Base-by-base conservation (phyloP, 495 filamentous ascomycete genomes). In the Staphylotrichum tortipilum region DNA sequence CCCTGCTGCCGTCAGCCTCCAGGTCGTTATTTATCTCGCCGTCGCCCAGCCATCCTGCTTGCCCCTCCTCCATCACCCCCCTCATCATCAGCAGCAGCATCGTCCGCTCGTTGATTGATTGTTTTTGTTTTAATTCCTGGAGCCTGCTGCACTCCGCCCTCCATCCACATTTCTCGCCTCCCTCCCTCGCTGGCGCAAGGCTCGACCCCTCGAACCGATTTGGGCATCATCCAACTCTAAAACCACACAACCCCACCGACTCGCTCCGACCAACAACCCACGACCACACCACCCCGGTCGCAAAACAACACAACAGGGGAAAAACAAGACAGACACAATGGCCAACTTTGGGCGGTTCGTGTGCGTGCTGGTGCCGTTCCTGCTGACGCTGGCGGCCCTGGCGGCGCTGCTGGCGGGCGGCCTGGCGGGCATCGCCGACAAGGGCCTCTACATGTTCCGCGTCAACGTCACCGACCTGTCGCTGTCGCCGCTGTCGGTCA, bases 311-410 rank as follows among this genome's bases (percentile, higher is more conserved):
- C 26, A 10, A 28, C 26, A 28, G 26, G 6, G 26, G 6, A n/a
- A 55, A 29, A 33, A 7, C 36, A 55, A 35, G 22, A 44, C 15
- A 22, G 9, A 35, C 37, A 61, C 42, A 18, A 67, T 67, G 64
- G 63, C 46, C 19, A 63, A 63, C 40, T 75, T 75, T 56, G 88
- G 86, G 57, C 79, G 88, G 58, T 77, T 89, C 54, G 70, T 82
- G 56, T 94, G 88, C 69, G 88, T 92, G 72, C 76, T 83, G 70
- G 70, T 83, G 68, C 88, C 89, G 46, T 86, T 89, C 69, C 71
- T 74, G 49, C 73, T 89, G 57, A 90, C 84, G 31, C 68, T 88
- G 61, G 84, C 75, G 48, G 80, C 83, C 26, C 67, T 94, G 58
- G 69, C 89, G 55, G 83, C 81, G 55, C 69, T 90, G 56, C 70